Evolutionary conservation across 2,329 filamentous ascomycete genomes (phyloP).

Genomic region (Colletotrichum brevisporum): DNA sequence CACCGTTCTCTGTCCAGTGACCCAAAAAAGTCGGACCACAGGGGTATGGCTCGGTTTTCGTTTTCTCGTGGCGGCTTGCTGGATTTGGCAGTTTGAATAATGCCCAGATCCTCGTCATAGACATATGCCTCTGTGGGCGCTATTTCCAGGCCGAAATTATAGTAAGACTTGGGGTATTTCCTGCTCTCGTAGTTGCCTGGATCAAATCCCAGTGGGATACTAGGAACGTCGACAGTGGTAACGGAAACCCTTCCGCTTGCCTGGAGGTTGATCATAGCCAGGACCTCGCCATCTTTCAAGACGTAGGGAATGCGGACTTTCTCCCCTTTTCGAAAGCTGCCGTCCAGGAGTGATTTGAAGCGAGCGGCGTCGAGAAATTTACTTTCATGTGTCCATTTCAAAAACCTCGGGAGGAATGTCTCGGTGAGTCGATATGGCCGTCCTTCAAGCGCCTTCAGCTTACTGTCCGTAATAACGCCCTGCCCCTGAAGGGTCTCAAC

Average conservation of each 20-base stretch:
- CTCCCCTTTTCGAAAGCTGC: slow-evolving; percentile 61
- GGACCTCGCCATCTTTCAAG: slow-evolving; percentile 74
- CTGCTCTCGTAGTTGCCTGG: slow-evolving; percentile 80
- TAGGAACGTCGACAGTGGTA: slow-evolving; percentile 67
- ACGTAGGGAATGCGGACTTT: slow-evolving; percentile 66
- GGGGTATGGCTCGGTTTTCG: slow-evolving; percentile 68
- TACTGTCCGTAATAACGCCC: slow-evolving; percentile 72
- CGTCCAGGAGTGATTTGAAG: slow-evolving; percentile 74
- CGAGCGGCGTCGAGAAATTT: slow-evolving; percentile 71
- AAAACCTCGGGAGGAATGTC: slow-evolving; percentile 68
- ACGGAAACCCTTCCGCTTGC: slow-evolving; percentile 70
- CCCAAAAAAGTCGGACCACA: slow-evolving; percentile 81
- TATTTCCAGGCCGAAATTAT: slow-evolving; percentile 75
- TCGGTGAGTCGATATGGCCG: slow-evolving; percentile 75
- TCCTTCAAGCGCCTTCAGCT: slow-evolving; percentile 69
- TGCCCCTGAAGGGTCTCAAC: slow-evolving; percentile 64
- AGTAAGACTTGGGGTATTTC: slow-evolving; percentile 74
- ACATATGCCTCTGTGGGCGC: slow-evolving; percentile 71
- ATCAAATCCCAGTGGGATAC: slow-evolving; percentile 78
- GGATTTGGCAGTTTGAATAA: slow-evolving; percentile 53
- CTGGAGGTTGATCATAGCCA: slow-evolving; percentile 77
- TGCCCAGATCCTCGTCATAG: slow-evolving; percentile 64
- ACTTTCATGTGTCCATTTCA: slow-evolving; percentile 66
- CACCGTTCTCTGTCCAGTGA: slow-evolving; percentile 71
- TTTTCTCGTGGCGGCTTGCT: slow-evolving; percentile 59